Evolutionary conservation across 2,329 filamentous ascomycete species (phyloP).

Genomic region (Phaeosphaeriaceae sp.): DNA sequence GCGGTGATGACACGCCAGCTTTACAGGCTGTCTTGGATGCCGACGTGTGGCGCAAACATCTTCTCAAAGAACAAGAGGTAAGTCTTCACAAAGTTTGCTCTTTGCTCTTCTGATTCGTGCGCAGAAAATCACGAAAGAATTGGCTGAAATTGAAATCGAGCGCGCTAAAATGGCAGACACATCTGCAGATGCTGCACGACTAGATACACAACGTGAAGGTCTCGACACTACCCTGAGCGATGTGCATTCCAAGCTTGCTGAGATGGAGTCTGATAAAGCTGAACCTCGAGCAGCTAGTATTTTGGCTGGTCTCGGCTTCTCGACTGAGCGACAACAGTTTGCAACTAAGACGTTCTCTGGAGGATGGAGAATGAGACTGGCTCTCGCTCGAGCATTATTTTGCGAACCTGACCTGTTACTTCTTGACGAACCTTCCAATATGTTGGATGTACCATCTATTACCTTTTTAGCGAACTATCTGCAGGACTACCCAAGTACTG

Average conservation of each 20-base stretch:
- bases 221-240: slow-evolving; percentile 90
- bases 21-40: slow-evolving; percentile 95
- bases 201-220: slow-evolving; percentile 88
- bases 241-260: slow-evolving; percentile 86
- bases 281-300: slow-evolving; percentile 96
- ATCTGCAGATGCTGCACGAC: slow-evolving; percentile 81
- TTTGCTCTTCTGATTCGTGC: slow-evolving; percentile 11
- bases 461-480: slow-evolving; percentile 97
- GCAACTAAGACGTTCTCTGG: slow-evolving; percentile 98
- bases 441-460: slow-evolving; percentile 99
- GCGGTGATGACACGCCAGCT: slow-evolving; percentile 92
- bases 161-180: slow-evolving; percentile 86
- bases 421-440: slow-evolving; percentile 99
- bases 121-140: slow-evolving; percentile 75
- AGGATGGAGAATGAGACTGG: slow-evolving; percentile 99
- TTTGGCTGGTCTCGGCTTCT: slow-evolving; percentile 95
- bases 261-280: slow-evolving; percentile 99
- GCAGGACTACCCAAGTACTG: slow-evolving; percentile 89
- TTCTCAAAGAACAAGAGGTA: slow-evolving; percentile 86
- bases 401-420: slow-evolving; percentile 95
- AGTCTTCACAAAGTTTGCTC: slow-evolving; percentile 38
- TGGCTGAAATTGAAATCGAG: slow-evolving; percentile 78
- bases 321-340: slow-evolving; percentile 85
- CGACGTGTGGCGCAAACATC: slow-evolving; percentile 97
- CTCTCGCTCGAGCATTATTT: slow-evolving; percentile 91